Conservation (phyloP, 164 flowering plant species). For the Aristolochia fimbriata region DNA sequence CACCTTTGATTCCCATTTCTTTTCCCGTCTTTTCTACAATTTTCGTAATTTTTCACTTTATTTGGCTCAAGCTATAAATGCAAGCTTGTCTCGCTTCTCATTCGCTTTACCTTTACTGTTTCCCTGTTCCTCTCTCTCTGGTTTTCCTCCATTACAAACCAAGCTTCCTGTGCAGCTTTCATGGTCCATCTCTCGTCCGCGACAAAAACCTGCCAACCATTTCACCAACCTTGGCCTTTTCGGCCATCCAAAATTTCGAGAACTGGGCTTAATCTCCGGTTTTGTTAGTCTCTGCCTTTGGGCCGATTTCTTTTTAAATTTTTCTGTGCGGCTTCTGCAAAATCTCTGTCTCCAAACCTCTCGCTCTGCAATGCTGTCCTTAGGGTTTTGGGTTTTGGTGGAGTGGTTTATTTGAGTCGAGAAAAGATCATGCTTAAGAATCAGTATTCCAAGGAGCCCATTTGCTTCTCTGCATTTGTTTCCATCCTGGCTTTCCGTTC, state of each 20-base stretch:
- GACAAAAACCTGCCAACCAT: slow-evolving; percentile 34
- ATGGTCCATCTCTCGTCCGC: slow-evolving; percentile 19
- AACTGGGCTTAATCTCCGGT: slow-evolving; percentile 1
- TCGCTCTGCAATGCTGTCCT: slow-evolving; percentile 17
- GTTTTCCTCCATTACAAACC: slow-evolving; percentile 69
- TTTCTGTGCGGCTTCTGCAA: slow-evolving; percentile 27
- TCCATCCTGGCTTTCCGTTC: slow-evolving; percentile 10
- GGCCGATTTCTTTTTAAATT: slow-evolving; percentile 3
- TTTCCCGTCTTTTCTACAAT: background rate
- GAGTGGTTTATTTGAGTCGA: slow-evolving; percentile 21
- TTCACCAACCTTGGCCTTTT: slow-evolving; percentile 29
- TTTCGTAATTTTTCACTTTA: background rate
- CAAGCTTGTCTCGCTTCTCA: slow-evolving; percentile 7
- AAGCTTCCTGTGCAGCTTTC: slow-evolving; percentile 47
- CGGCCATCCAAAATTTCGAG: slow-evolving; percentile 4
- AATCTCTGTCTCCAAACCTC: slow-evolving; percentile 31
- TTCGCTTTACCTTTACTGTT: slow-evolving; percentile 35
- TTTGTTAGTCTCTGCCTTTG: background rate
- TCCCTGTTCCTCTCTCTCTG: slow-evolving; percentile 25
- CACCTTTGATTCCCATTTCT: background rate
- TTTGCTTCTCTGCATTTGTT: slow-evolving; percentile 10
- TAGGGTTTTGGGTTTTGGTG: slow-evolving; percentile 23
- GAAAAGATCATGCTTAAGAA: slow-evolving; percentile 28
- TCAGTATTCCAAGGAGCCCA: slow-evolving; percentile 18
- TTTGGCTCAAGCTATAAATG: slow-evolving; percentile 15